Evolutionary conservation across 495 filamentous ascomycete species (phyloP).

Genomic region (Tuber brumale): DNA sequence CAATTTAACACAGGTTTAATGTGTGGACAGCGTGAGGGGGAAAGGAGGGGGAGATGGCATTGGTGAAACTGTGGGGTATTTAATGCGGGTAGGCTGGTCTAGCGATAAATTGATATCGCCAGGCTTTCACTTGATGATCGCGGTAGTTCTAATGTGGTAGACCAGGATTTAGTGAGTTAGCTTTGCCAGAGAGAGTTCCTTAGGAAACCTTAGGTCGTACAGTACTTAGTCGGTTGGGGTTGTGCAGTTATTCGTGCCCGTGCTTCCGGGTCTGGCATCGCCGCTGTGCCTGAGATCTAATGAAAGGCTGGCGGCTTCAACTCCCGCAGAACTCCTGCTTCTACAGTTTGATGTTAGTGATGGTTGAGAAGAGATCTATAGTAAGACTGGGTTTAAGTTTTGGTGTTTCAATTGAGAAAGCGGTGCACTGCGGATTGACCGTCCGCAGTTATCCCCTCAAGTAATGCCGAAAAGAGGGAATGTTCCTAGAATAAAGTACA

Average conservation of each 20-base stretch:
- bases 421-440: neutral
- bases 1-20: neutral
- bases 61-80: neutral
- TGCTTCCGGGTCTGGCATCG: neutral
- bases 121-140: conserved; percentile 12
- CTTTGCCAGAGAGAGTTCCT: neutral
- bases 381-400: neutral
- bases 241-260: neutral
- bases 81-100: neutral
- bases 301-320: neutral
- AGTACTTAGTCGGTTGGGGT: neutral
- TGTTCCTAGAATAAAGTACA: neutral
- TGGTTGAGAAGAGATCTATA: neutral
- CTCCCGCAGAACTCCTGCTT: neutral
- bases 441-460: neutral
- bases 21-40: neutral
- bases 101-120: conserved; percentile 14
- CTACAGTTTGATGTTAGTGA: neutral
- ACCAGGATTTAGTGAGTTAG: neutral
- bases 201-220: neutral
- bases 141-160: neutral
- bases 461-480: neutral
- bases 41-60: neutral
- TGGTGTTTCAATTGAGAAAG: neutral
- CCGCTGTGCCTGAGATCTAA: neutral